These are phyloP conservation scores for Auricularia cornea DNA, from an alignment of 768 basidiomycete species.

Conservation along the genomic window DNA sequence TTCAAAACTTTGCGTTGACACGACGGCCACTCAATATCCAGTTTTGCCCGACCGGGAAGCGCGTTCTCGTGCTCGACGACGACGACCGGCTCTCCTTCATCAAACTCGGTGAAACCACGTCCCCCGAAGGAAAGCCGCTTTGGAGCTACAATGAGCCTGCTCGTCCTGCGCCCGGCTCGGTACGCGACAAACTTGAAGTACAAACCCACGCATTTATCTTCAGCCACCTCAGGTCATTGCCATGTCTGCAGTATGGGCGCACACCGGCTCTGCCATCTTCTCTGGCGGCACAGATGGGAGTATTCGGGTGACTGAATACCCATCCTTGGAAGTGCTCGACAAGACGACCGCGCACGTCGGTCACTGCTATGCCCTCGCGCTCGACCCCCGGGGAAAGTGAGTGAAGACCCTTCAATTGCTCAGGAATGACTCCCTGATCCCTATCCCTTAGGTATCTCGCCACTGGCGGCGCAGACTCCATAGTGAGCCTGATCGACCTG, in stretches of 20 bases:
- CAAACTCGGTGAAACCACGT: constrained; percentile 40
- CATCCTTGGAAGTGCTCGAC: constrained; percentile 49
- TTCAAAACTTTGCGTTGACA: constrained; percentile 49
- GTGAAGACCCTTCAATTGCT: constrained; percentile 3
- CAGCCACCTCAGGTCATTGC: constrained; percentile 24
- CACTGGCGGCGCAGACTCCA: constrained; percentile 73
- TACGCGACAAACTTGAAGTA: constrained; percentile 10
- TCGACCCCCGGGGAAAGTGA: constrained; percentile 73
- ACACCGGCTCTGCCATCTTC: constrained; percentile 63
- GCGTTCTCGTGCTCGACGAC: constrained; percentile 53
- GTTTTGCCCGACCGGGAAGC: constrained; percentile 67
- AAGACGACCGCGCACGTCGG: constrained; percentile 69
- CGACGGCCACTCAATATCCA: constrained; percentile 54
- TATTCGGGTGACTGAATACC: constrained; percentile 63
- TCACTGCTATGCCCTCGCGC: constrained; percentile 65
- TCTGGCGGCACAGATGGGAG: constrained; percentile 51
- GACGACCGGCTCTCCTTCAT: constrained; percentile 56
- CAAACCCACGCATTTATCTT: not conserved
- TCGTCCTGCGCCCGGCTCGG: constrained; percentile 22
- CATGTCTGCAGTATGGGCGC: constrained; percentile 67
- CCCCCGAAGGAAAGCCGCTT: constrained; percentile 43
- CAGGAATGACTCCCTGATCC: not conserved
- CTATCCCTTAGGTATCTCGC: constrained; percentile 51
- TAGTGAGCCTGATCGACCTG: constrained; percentile 73
- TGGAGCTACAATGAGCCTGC: constrained; percentile 24